These are phyloP conservation scores for Jaminaea rosea DNA, from an alignment of 1,284 basidiomycete genomes.

Conservation along the genomic window DNA sequence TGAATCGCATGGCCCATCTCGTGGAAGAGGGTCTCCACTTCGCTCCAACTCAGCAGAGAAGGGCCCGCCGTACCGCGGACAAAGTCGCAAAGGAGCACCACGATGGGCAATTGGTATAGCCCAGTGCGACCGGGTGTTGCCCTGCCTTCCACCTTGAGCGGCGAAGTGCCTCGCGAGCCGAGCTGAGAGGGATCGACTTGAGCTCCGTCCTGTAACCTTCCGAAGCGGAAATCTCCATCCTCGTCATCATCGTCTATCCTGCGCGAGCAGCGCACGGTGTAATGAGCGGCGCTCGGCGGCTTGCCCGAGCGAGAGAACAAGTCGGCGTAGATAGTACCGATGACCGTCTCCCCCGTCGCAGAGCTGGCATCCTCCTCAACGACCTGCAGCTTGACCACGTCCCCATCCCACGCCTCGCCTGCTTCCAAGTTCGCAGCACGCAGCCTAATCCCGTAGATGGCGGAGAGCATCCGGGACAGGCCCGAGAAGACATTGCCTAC, in stretches of 20 bases:
- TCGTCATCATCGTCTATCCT: constrained; percentile 83
- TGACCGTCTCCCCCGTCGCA: constrained; percentile 49
- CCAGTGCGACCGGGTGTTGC: constrained; percentile 51
- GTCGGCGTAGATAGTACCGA: constrained; percentile 92
- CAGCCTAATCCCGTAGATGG: constrained; percentile 40
- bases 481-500: constrained; percentile 43
- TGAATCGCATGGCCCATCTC: constrained; percentile 99
- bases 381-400: constrained; percentile 85
- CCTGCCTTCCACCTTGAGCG: constrained; percentile 30
- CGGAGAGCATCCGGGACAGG: constrained; percentile 34
- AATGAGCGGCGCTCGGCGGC: constrained; percentile 84
- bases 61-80: constrained; percentile 56
- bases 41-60: constrained; percentile 77
- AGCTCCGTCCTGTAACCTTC: constrained; percentile 48
- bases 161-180: constrained; percentile 70
- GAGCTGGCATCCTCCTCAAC: constrained; percentile 70
- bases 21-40: constrained; percentile 89
- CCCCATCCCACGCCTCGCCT: constrained; percentile 80
- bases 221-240: constrained; percentile 55
- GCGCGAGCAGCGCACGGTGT: constrained; percentile 89
- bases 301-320: constrained; percentile 78
- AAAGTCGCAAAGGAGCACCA: constrained; percentile 87
- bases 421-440: constrained; percentile 44
- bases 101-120: constrained; percentile 73
- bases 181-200: not conserved